Evolutionary conservation across 345 rosid species (phyloP), one percentile per base, ranked within the genome.

Genomic region (Fremontodendron californicum): DNA sequence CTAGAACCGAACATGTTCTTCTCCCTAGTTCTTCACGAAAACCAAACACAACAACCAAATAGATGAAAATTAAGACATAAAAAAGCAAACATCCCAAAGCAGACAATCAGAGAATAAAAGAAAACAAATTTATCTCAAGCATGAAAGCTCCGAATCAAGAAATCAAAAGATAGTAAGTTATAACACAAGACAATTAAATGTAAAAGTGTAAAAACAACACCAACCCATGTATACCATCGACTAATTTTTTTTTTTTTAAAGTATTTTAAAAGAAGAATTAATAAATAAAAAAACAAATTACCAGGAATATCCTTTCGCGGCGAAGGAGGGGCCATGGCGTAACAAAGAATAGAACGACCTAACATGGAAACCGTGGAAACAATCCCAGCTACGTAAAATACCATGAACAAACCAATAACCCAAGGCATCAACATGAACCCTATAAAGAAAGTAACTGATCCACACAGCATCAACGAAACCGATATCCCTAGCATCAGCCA

Each of bases 341-440:
- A 86, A 67, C 87, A 86, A 77, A 96, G 67, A 21, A 96, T 75
- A 0, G 92, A 86, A 68, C 93, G 89, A 2, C 96, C 94, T 31
- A 89, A 64, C 86, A 92, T 79, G 39, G 97, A 92, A 75, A 96
- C 79, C 12, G 87, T 67, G 9, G 99, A 86, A 7, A 96, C 90
- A 70, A 92, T 70, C 57, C 97, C 99, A 6, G 87, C 98, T 43
- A 93, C 93, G 57, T 92, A 96, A 39, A 94, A 82, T 66, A 90
- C 78, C 92, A 91, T 79, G 5, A 92, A 78, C 78, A 96, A 84
- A 74, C 94, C 97, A 2, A 96, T 64, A 58, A 92, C 91, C 97
- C 98, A 96, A 1, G 99, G 99, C 97, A 94, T 87, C 92, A 96
- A 77, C 76, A 96, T 82, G 69, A 96, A 89, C 0, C 99, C 99